These are phyloP conservation scores for Hypoxylon sp. DNA, from an alignment of 2,329 filamentous ascomycete species.

Conservation along the genomic window DNA sequence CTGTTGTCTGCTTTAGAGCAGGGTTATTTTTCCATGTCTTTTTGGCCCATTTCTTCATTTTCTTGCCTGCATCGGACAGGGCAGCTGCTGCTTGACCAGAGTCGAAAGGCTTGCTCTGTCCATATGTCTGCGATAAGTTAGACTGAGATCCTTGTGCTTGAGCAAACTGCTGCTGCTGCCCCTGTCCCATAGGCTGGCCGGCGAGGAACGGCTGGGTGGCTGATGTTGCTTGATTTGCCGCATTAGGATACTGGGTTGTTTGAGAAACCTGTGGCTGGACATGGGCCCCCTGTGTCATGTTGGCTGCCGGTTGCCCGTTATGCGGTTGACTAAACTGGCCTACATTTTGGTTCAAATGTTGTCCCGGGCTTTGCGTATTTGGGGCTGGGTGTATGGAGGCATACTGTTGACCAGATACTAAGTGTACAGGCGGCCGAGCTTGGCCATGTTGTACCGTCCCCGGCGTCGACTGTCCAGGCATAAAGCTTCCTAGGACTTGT, in stretches of 20 bases:
- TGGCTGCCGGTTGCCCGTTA: constrained; percentile 13
- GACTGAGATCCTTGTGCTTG: constrained; percentile 13
- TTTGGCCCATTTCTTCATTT: constrained; percentile 54
- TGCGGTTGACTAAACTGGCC: constrained; percentile 19
- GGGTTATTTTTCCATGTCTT: constrained; percentile 51
- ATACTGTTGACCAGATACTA: constrained; percentile 42
- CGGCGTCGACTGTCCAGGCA: constrained; percentile 20
- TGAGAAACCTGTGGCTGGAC: constrained; percentile 26
- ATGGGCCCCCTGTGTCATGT: constrained; percentile 9
- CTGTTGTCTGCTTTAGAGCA: constrained; percentile 49
- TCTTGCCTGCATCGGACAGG: constrained; percentile 48
- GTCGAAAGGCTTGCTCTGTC: constrained; percentile 44
- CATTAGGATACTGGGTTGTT: constrained; percentile 12
- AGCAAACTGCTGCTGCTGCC: constrained; percentile 27
- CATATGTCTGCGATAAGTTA: constrained; percentile 3
- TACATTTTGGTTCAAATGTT: constrained; percentile 22
- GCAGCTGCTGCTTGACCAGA: constrained; percentile 45
- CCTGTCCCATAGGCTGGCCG: constrained; percentile 22
- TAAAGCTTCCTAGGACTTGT: constrained; percentile 12
- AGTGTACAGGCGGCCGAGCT: constrained; percentile 30
- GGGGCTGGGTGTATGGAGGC: constrained; percentile 26
- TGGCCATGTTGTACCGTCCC: constrained; percentile 29
- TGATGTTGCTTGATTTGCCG: constrained; percentile 2
- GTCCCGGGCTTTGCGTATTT: constrained; percentile 15
- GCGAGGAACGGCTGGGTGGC: constrained; percentile 10